Conservation (phyloP, 768 basidiomycete species). For the Amylocystis lapponica region DNA sequence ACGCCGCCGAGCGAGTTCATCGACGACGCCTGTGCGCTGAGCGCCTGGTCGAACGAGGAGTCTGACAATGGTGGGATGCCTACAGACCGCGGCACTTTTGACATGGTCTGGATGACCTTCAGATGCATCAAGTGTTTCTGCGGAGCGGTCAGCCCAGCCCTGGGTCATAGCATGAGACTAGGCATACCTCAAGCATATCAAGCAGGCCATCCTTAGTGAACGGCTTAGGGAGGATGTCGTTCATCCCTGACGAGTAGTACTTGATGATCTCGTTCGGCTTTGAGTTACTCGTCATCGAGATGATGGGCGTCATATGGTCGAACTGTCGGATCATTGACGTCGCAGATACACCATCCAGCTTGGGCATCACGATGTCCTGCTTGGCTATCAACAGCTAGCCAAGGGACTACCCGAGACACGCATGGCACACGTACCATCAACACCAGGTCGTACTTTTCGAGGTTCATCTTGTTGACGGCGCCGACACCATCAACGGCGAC, state of each 20-base stretch:
- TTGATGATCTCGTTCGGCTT: conserved; percentile 91
- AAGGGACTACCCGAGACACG: too few relatives aligned
- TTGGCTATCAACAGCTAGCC: not conserved
- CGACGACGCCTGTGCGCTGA: conserved; percentile 34
- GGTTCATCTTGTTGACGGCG: conserved; percentile 94
- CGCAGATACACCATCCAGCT: conserved; percentile 82
- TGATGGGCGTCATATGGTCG: conserved; percentile 93
- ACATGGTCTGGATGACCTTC: conserved; percentile 78
- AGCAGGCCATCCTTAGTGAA: conserved; percentile 92
- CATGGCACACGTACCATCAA: conserved; percentile 64
- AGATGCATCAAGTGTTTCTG: conserved; percentile 87
- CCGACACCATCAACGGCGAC: conserved; percentile 90
- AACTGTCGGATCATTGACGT: conserved; percentile 93
- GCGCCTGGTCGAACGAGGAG: conserved; percentile 46
- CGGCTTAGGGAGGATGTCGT: conserved; percentile 93
- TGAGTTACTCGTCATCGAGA: conserved; percentile 96
- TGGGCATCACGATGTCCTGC: conserved; percentile 94
- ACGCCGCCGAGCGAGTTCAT: conserved; percentile 2
- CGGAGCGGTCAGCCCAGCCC: not conserved
- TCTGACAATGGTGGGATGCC: conserved; percentile 63
- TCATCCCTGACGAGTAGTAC: conserved; percentile 90
- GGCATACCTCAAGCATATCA: conserved; percentile 83
- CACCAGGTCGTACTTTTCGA: conserved; percentile 93
- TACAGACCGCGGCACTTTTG: conserved; percentile 55
- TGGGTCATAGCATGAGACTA: not conserved